Conservation (phyloP, 768 basidiomycete species). For the Kwoniella sp. region DNA sequence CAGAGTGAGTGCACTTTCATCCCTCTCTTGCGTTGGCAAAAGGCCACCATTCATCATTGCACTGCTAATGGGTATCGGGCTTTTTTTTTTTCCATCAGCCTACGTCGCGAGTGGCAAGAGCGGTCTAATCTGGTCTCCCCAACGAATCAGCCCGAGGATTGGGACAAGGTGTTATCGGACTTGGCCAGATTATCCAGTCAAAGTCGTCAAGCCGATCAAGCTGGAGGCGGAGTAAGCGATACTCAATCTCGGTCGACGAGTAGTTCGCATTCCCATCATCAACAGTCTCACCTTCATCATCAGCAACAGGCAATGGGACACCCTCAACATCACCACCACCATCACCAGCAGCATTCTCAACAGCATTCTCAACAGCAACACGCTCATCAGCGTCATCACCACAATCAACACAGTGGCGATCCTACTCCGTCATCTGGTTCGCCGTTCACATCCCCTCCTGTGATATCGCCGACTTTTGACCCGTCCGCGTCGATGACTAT, state of each 20-base stretch:
- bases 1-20: constrained; percentile 40
- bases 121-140: background rate
- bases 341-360: background rate
- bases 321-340: background rate
- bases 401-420: background rate
- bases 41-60: too few relatives aligned
- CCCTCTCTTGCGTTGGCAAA: background rate
- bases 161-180: constrained; percentile 23
- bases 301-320: background rate
- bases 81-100: constrained; percentile 12
- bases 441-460: constrained; percentile 11
- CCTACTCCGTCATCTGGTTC: constrained; percentile 8
- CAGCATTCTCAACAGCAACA: constrained; percentile 1
- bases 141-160: constrained; percentile 12
- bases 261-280: constrained; percentile 15
- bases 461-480: constrained; percentile 21
- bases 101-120: constrained; percentile 38
- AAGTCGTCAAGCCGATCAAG: background rate
- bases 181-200: constrained; percentile 14
- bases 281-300: constrained; percentile 10
- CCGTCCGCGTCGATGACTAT: constrained; percentile 2
- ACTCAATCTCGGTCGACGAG: constrained; percentile 15
- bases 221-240: background rate
- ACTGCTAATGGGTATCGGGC: background rate
- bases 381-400: background rate